A percentile compares a stretch with the other conserved stretches of the same genome.
These are phyloP conservation scores for Rhododendron mucronatum DNA, from an alignment of 148 eudicot species.

Conservation along the genomic window DNA sequence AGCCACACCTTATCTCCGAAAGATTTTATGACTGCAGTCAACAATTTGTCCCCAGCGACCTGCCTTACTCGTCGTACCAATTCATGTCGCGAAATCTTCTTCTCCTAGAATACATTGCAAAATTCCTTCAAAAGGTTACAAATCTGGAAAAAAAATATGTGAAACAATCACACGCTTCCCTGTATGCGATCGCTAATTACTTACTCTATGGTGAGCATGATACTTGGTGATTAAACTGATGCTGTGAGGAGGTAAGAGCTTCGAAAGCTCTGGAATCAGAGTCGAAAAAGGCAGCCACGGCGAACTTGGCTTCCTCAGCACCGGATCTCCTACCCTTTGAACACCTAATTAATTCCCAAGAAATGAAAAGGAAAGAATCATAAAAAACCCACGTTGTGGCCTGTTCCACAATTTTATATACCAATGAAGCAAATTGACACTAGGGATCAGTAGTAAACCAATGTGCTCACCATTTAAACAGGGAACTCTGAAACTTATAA, in stretches of 20 bases:
- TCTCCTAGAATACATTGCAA: slow-evolving; percentile 28
- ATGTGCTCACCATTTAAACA: slow-evolving; percentile 24
- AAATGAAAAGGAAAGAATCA: background rate
- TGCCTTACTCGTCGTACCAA: slow-evolving; percentile 36
- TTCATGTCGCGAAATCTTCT: slow-evolving; percentile 45
- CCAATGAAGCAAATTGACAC: background rate
- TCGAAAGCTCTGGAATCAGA: slow-evolving; percentile 38
- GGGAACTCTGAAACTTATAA: slow-evolving; percentile 46
- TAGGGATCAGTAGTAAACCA: background rate
- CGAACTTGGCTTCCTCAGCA: slow-evolving; percentile 36
- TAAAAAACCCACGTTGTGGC: background rate
- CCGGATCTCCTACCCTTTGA: slow-evolving; percentile 3
- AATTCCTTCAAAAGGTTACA: background rate
- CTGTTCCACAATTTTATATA: background rate
- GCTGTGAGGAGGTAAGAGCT: slow-evolving; percentile 35
- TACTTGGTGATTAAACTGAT: slow-evolving; percentile 27
- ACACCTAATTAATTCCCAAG: slow-evolving; percentile 13
- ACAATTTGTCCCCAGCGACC: slow-evolving; percentile 46
- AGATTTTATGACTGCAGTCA: slow-evolving; percentile 37
- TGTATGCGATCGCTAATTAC: background rate
- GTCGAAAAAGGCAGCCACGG: slow-evolving; percentile 63
- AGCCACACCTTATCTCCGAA: slow-evolving; percentile 27
- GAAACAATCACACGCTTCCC: background rate
- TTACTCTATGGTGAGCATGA: slow-evolving; percentile 37
- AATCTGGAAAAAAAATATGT: background rate